phyloP scores from a whole-genome alignment of 148 eudicot species.

The Bassia scoparia region DNA sequence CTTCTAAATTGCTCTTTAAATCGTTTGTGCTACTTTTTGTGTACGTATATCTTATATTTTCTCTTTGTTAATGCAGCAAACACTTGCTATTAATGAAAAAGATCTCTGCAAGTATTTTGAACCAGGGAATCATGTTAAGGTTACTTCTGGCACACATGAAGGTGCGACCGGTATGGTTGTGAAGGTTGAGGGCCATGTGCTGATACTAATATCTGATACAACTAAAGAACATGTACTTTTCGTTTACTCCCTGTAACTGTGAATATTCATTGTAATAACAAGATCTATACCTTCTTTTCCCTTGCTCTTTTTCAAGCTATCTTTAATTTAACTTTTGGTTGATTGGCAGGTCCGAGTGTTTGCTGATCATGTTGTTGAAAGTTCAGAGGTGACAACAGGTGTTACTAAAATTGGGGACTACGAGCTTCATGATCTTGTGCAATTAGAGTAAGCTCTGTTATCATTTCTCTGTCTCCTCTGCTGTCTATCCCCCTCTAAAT shows the following conservation, averaged over 20 bases:
- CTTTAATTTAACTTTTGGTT: constrained; percentile 1
- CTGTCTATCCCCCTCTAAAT: background rate
- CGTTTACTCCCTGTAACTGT: background rate
- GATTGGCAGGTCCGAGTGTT: constrained; percentile 70
- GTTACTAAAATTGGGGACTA: constrained; percentile 86
- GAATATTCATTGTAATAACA: background rate
- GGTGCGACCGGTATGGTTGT: constrained; percentile 99
- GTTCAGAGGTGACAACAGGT: constrained; percentile 97
- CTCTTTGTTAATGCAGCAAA: constrained; percentile 42
- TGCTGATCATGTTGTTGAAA: constrained; percentile 95
- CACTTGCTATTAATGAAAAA: constrained; percentile 81
- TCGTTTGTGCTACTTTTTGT: background rate
- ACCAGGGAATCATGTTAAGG: constrained; percentile 96
- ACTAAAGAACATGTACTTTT: constrained; percentile 83
- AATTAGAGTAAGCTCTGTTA: constrained; percentile 66
- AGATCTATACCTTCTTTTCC: background rate
- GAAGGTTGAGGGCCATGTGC: constrained; percentile 83
- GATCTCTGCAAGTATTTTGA: constrained; percentile 96
- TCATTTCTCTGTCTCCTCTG: background rate
- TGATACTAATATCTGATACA: constrained; percentile 83
- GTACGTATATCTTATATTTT: constrained; percentile 10
- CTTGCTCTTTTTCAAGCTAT: background rate
- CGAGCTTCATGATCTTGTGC: constrained; percentile 96
- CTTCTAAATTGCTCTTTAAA: background rate
- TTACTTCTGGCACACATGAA: constrained; percentile 84